Conservation (phyloP, 2,329 filamentous ascomycete species). For the Diaporthe destruens region DNA sequence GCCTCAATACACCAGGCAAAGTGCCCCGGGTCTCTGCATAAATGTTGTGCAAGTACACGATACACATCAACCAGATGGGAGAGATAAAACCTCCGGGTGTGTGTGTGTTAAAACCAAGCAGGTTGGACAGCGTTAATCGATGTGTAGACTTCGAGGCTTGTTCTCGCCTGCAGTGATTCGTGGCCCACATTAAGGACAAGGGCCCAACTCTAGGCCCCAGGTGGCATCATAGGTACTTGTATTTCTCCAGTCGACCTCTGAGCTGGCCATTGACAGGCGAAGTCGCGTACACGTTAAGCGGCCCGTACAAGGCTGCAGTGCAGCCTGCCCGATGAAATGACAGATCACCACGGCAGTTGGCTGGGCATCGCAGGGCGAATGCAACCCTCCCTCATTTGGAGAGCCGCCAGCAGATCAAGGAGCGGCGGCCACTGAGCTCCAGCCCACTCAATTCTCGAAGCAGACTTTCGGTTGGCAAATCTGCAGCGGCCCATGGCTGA, state of each 20-base stretch:
- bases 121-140: constrained; percentile 6
- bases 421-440: constrained; percentile 28
- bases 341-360: constrained; percentile 42
- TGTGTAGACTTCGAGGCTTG: constrained; percentile 29
- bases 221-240: constrained; percentile 20
- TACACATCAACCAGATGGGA: constrained; percentile 3
- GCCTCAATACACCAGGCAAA: constrained; percentile 19
- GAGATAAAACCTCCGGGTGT: constrained; percentile 7
- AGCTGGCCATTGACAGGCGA: constrained; percentile 8
- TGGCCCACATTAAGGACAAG: not conserved
- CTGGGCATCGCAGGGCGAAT: constrained; percentile 36
- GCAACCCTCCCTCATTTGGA: constrained; percentile 31
- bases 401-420: constrained; percentile 25
- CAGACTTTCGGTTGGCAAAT: constrained; percentile 21
- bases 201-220: not conserved
- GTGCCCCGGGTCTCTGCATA: constrained; percentile 2
- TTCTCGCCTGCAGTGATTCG: constrained; percentile 16
- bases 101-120: constrained; percentile 28
- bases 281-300: constrained; percentile 18
- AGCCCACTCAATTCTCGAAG: constrained; percentile 38
- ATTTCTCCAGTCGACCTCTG: constrained; percentile 10
- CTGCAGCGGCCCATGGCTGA: constrained; percentile 37
- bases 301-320: constrained; percentile 37
- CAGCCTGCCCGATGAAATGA: constrained; percentile 39
- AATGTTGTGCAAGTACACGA: constrained; percentile 15